Percentiles rank a stretch among this genome's conserved stretches.
Evolutionary conservation across 129 eudicot genomes (phyloP).

Genomic region (Saussurea involucrata): DNA sequence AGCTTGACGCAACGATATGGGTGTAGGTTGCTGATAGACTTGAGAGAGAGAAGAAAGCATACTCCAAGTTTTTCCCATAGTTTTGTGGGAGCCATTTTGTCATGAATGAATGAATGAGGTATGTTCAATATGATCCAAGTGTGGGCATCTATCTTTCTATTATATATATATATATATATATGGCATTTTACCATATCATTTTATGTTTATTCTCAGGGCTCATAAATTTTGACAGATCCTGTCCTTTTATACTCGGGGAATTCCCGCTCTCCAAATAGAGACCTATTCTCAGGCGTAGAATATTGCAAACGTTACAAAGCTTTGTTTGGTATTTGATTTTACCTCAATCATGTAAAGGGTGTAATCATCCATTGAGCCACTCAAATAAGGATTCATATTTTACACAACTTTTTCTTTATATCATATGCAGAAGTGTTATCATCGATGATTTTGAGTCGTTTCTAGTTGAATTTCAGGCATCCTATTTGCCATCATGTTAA

Average conservation of each 20-base stretch:
- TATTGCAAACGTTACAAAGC: neutral
- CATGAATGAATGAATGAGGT: conserved; percentile 26
- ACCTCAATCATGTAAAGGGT: neutral
- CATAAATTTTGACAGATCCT: conserved; percentile 7
- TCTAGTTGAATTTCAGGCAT: neutral
- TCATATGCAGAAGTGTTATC: neutral
- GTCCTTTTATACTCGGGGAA: neutral
- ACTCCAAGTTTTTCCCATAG: conserved; percentile 48
- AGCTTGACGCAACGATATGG: neutral
- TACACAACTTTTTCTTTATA: neutral
- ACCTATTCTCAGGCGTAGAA: neutral
- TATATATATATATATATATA: neutral
- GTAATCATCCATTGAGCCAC: neutral
- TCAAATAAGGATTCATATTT: conserved; percentile 1
- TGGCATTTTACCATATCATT: neutral
- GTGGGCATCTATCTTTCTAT: neutral
- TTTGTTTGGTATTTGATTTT: conserved; percentile 2
- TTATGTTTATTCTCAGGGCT: conserved; percentile 10
- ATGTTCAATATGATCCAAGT: neutral
- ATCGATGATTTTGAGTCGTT: neutral
- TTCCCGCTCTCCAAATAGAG: neutral
- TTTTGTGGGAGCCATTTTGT: neutral
- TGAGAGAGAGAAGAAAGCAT: conserved; percentile 70
- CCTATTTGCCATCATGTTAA: neutral
- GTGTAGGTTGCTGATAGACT: conserved; percentile 59